phyloP scores from a whole-genome alignment of 352 stramenopile species.

The Phytophthora tentaculata region DNA sequence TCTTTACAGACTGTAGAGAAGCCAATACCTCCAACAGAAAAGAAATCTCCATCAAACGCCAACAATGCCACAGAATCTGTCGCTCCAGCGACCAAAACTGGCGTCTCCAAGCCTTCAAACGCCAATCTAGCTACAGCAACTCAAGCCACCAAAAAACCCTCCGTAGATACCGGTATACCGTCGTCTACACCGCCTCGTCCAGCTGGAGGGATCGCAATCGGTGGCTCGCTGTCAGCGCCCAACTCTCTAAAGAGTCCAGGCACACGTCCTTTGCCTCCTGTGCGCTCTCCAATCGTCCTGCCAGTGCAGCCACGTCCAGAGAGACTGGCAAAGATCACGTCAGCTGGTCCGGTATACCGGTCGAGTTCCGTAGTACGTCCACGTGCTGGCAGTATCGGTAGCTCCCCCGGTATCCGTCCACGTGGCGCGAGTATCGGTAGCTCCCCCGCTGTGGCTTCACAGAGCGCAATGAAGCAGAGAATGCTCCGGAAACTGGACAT shows the following conservation, averaged over 20 bases:
- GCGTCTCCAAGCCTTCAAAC: slow-evolving; percentile 6
- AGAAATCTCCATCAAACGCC: background rate
- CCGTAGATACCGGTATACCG: background rate
- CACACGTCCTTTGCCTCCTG: slow-evolving; percentile 16
- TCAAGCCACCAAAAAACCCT: slow-evolving; percentile 1
- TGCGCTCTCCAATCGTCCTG: slow-evolving; percentile 51
- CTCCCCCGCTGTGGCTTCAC: slow-evolving; percentile 15
- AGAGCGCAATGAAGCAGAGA: slow-evolving; percentile 42
- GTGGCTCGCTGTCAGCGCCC: slow-evolving; percentile 24
- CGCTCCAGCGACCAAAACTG: slow-evolving; percentile 6
- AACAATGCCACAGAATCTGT: background rate
- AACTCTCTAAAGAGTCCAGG: slow-evolving; percentile 17
- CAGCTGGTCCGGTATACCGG: slow-evolving; percentile 49
- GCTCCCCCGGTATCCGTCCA: slow-evolving; percentile 21
- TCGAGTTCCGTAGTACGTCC: slow-evolving; percentile 63
- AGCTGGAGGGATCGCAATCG: slow-evolving; percentile 31
- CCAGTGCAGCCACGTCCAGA: slow-evolving; percentile 56
- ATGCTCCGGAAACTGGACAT: slow-evolving; percentile 72
- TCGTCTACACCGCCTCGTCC: slow-evolving; percentile 1
- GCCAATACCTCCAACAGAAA: background rate
- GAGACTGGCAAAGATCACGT: slow-evolving; percentile 72
- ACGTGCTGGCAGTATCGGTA: slow-evolving; percentile 33
- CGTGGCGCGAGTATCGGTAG: slow-evolving; percentile 26
- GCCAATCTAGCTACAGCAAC: slow-evolving; percentile 7
- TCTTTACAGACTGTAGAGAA: slow-evolving; percentile 8